A percentile compares a stretch with the other conserved stretches of the same genome.
Conservation (phyloP, 106 monocot genomes). For the Narthecium ossifragum region DNA sequence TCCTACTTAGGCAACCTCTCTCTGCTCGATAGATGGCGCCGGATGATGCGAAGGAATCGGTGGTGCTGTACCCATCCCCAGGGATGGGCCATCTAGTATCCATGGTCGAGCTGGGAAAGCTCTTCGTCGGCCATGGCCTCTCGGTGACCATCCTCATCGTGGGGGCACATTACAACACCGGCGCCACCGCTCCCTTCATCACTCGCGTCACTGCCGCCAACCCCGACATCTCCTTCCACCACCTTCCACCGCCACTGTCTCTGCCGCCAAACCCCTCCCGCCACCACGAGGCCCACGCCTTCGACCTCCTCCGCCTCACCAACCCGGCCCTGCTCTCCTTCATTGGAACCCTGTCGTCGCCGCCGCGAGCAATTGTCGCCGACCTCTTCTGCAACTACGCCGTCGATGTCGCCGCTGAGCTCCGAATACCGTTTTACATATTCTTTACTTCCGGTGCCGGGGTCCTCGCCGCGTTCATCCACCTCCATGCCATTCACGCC, state of each 20-base stretch:
- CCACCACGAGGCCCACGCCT: not conserved
- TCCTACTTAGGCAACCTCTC: too few relatives aligned
- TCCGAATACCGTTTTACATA: not conserved
- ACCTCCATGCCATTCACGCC: not conserved
- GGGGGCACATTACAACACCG: constrained; percentile 8
- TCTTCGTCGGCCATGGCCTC: constrained; percentile 8
- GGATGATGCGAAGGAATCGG: not conserved
- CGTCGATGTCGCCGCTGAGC: not conserved
- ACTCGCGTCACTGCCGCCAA: not conserved
- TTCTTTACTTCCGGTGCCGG: not conserved
- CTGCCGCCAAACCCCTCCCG: not conserved
- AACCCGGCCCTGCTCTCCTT: constrained; percentile 4
- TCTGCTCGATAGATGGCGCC: not conserved
- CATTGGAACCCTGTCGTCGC: not conserved
- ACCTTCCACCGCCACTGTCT: constrained; percentile 3
- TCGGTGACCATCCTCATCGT: constrained; percentile 4
- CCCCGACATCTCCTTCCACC: constrained; percentile 17
- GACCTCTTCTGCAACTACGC: not conserved
- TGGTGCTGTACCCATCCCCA: constrained; percentile 8
- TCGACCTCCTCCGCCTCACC: constrained; percentile 7
- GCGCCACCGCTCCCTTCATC: constrained; percentile 15
- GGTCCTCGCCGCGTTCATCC: not conserved
- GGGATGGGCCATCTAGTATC: constrained; percentile 11
- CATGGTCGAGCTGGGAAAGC: constrained; percentile 10
- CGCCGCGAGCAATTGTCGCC: not conserved